phyloP scores from a whole-genome alignment of 768 basidiomycete species.

The Cystobasidiopsis lactophilus region DNA sequence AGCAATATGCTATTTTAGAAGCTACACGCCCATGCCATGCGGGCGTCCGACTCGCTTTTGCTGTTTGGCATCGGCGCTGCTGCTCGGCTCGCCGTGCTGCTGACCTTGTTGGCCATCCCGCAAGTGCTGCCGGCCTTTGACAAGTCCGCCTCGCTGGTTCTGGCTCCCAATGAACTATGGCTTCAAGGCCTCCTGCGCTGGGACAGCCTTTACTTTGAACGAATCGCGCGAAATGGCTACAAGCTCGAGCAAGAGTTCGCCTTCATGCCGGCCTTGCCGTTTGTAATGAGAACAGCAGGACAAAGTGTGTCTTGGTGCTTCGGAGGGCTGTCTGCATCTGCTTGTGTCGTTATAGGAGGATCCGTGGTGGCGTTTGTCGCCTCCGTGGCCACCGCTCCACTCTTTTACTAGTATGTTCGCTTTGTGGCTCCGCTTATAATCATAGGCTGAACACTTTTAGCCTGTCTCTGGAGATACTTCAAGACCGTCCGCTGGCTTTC shows the following conservation, averaged over 20 bases:
- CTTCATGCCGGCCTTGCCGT: constrained; percentile 51
- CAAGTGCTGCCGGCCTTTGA: background rate
- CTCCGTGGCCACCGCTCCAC: constrained; percentile 15
- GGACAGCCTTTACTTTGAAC: constrained; percentile 65
- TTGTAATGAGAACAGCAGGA: constrained; percentile 30
- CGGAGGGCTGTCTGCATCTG: background rate
- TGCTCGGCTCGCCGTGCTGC: too few relatives aligned
- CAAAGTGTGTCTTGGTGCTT: constrained; percentile 2
- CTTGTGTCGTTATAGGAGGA: constrained; percentile 1
- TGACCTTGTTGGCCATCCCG: background rate
- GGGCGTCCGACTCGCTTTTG: too few relatives aligned
- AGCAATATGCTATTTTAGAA: too few relatives aligned
- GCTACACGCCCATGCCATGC: too few relatives aligned
- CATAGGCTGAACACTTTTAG: constrained; percentile 18
- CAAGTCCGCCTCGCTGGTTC: background rate
- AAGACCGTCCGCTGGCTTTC: constrained; percentile 3
- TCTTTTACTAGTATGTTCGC: constrained; percentile 26
- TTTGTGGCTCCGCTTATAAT: constrained; percentile 25
- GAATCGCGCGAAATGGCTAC: constrained; percentile 40
- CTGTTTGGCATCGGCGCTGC: too few relatives aligned
- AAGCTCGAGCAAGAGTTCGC: constrained; percentile 65
- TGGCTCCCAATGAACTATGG: background rate
- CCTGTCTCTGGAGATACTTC: constrained; percentile 28
- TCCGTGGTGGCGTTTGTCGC: constrained; percentile 16
- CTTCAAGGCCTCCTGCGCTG: constrained; percentile 37